Conservation (phyloP, 2,329 filamentous ascomycete genomes). For the Tolypocladium guangdongense region DNA sequence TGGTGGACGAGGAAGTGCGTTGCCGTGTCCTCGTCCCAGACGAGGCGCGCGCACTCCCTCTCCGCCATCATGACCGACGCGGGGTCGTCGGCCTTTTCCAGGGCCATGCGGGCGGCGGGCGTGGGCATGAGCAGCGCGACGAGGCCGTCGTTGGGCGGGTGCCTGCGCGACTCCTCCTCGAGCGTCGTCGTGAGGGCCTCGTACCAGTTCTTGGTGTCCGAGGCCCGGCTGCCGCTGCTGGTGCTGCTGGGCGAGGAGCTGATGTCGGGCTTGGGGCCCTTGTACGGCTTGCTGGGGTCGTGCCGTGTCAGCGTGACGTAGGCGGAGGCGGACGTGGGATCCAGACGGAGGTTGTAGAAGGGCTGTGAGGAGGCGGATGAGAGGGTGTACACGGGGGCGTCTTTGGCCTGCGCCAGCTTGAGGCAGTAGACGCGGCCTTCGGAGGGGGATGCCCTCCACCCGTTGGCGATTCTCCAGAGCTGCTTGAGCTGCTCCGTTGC, state of each 20-base stretch:
- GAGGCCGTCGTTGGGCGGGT: constrained; percentile 48
- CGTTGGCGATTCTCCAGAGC: constrained; percentile 60
- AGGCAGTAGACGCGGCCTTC: constrained; percentile 51
- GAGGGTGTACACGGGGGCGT: constrained; percentile 56
- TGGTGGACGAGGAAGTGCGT: constrained; percentile 54
- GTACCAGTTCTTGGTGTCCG: constrained; percentile 40
- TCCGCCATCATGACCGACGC: constrained; percentile 52
- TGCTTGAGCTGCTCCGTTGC: constrained; percentile 51
- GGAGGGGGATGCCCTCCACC: constrained; percentile 50
- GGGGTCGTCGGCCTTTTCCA: constrained; percentile 48
- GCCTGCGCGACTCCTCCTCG: constrained; percentile 41
- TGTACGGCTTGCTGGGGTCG: constrained; percentile 49
- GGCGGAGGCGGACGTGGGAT: constrained; percentile 53
- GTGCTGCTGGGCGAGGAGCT: constrained; percentile 12
- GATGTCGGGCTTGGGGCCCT: constrained; percentile 23
- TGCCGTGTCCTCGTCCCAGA: constrained; percentile 55
- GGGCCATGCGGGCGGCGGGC: constrained; percentile 51
- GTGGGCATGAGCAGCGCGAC: constrained; percentile 59
- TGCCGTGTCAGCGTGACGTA: constrained; percentile 48
- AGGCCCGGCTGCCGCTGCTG: constrained; percentile 15
- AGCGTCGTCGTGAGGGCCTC: constrained; percentile 48
- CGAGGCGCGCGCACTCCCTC: constrained; percentile 57
- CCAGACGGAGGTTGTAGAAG: constrained; percentile 55
- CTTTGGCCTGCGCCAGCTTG: constrained; percentile 41
- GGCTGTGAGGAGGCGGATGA: constrained; percentile 46